Evolutionary conservation across 495 filamentous ascomycete genomes (phyloP), one percentile per base, ranked within the genome.

Genomic region (Tetracladium marchalianum): DNA sequence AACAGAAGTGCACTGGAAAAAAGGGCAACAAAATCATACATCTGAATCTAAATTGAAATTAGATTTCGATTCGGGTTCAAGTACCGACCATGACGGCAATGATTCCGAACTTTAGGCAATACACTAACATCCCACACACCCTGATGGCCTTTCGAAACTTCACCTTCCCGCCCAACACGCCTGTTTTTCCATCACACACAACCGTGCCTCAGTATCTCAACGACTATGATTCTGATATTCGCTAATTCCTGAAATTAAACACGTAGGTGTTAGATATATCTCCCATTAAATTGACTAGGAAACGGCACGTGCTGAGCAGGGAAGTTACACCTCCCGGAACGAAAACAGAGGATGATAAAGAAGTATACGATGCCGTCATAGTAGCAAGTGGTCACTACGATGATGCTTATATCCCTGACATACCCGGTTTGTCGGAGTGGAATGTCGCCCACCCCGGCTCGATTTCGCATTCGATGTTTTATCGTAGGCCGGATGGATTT

Each of bases 381-480:
- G 78, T 90, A n/a, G 85, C 86, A 6, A 87, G 72, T 49, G 89
- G 89, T 1, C 87, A 95, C 56, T 93, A 84, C 60, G 72, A 72
- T 16, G 76, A 83, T 6, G 82, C 83, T 0, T 81, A 73, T 58
- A 64, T 93, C 9, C 89, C 89, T 0, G 62, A 72, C 18, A 76
- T 84, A n/a, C 38, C 54, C 2, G 81, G 81, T 2, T 73, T 85
- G 5, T 44, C 58, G 44, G 59, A 53, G 1, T 83, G 85, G 43
- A 70, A 85, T 56, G 45, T 61, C 22, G 55, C 62, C 2, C 75
- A 86, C 47, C 84, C 84, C 0, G 75, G 71, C 0, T 48, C 69
- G 0, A 84, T 95, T 17, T 75, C 76, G 0, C 90, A 97, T 61
- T 88, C 89, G 10, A 95, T 90, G 52, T 72, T 75, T 27, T 97